A percentile compares a stretch with the other conserved stretches of the same genome.
phyloP scores from a whole-genome alignment of 805 yeast genomes.

The Starmerella stellata region DNA sequence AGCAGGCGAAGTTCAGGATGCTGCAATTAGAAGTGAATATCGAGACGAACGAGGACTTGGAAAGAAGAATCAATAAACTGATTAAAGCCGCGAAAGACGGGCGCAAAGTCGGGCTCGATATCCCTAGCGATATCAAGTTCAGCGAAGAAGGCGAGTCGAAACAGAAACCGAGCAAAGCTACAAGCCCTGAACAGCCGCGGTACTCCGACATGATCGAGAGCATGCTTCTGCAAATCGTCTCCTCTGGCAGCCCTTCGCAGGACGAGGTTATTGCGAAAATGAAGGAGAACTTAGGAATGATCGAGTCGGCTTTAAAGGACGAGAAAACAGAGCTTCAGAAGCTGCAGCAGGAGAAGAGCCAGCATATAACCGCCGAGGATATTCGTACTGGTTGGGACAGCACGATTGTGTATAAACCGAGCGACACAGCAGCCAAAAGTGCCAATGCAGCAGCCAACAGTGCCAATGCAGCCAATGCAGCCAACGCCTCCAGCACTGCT shows the following conservation, averaged over 20 bases:
- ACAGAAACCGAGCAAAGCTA: conserved; percentile 19
- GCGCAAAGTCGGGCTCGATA: conserved; percentile 16
- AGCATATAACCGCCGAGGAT: conserved; percentile 76
- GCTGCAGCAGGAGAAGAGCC: conserved; percentile 49
- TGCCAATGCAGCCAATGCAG: conserved; percentile 10
- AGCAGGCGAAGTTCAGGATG: conserved; percentile 61
- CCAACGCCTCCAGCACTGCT: conserved; percentile 17
- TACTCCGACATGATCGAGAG: conserved; percentile 90
- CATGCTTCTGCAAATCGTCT: conserved; percentile 55
- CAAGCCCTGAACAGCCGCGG: conserved; percentile 27
- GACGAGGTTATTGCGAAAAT: conserved; percentile 24
- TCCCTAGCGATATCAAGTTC: conserved; percentile 16
- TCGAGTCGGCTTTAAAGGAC: conserved; percentile 38
- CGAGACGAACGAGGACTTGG: conserved; percentile 62
- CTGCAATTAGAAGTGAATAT: conserved; percentile 55
- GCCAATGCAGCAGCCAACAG: conserved; percentile 13
- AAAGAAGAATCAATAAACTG: conserved; percentile 52
- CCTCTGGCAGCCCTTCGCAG: conserved; percentile 32
- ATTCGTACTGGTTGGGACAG: conserved; percentile 82
- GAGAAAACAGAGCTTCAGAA: conserved; percentile 50
- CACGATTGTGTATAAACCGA: conserved; percentile 37
- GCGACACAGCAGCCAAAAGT: no score
- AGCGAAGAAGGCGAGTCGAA: conserved; percentile 17
- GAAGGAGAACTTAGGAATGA: conserved; percentile 38
- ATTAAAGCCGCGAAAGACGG: conserved; percentile 28